Percentiles rank a stretch among this genome's conserved stretches.
Evolutionary conservation across 2,329 filamentous ascomycete genomes (phyloP).

Genomic region (Exophiala viscosa): DNA sequence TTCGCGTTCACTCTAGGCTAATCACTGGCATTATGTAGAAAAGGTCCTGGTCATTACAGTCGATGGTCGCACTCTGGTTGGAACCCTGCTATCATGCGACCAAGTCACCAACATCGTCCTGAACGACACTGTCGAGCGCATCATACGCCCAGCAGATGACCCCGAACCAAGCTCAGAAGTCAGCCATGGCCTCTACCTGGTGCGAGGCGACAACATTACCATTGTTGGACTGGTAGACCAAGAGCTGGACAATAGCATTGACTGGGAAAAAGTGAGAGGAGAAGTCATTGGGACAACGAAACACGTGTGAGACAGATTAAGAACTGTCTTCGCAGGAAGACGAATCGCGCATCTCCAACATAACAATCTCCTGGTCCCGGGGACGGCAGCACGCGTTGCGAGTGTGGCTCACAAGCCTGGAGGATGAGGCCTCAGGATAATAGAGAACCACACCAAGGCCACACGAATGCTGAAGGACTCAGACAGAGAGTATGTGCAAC

Average conservation of each 20-base stretch:
- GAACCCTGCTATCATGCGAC: conserved; percentile 80
- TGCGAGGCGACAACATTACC: conserved; percentile 91
- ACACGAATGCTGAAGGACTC: no score
- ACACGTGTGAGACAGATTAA: conserved; percentile 22
- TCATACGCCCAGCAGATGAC: conserved; percentile 83
- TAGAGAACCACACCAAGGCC: neutral
- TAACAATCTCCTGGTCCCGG: neutral
- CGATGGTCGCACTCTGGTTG: conserved; percentile 82
- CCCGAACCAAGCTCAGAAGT: conserved; percentile 75
- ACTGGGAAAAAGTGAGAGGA: conserved; percentile 74
- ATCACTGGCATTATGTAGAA: conserved; percentile 55
- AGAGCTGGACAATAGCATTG: conserved; percentile 79
- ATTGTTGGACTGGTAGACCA: conserved; percentile 87
- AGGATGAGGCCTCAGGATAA: no score
- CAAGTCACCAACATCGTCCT: conserved; percentile 91
- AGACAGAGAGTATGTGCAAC: no score
- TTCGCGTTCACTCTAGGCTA: conserved; percentile 10
- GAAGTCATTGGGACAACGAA: conserved; percentile 29
- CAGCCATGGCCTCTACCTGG: conserved; percentile 81
- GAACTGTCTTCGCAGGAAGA: neutral
- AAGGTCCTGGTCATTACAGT: conserved; percentile 88
- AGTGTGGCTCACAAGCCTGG: no score
- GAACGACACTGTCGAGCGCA: conserved; percentile 76
- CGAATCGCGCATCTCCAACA: neutral
- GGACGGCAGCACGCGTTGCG: no score